Base-by-base conservation (phyloP, 257 asterid species). In the Ocimum tenuiflorum region DNA sequence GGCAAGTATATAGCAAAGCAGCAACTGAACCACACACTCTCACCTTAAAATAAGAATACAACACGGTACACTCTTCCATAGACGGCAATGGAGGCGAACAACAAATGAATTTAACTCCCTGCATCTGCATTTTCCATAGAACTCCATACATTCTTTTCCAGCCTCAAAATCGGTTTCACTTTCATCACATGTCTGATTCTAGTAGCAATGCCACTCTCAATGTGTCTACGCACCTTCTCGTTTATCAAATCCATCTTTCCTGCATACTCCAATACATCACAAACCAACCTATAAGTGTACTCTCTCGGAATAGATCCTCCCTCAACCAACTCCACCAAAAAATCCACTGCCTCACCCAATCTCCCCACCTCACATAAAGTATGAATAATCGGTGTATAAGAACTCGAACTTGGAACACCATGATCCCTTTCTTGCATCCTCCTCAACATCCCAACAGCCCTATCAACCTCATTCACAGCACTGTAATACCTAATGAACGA, bases 401-500 rank as follows among this genome's bases (percentile, higher is more conserved):
- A 83, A 73, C 97, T 89, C 0, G 89, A 73, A 59, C 79, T 78
- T 8, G 95, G 87, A 22, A 77, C 83, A 8, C 94, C 99, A 51
- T 83, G 88, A 36, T 72, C 29, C 80, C 49, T 70, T 63, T 77
- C 91, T 73, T 77, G 81, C 97, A 92, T 86, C 78, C 58, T 79
- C 78, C 87, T 83, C 81, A 90, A 71, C 94, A 90, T 86, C 78
- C 79, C 94, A 55, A 89, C 79, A 33, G 89, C 99, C 82, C 75
- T 77, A 47, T 88, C 95, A 72, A 82, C 80, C 82, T 92, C 97
- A 78, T 92, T 89, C 67, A 79, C 89, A 11, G 76, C 88, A 65
- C 97, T 89, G 42, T 77, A 89, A 60, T 86, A 88, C 80, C 97
- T 79, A 31, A 92, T 85, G 71, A 92, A 87, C 10, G 99, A 92